These are phyloP conservation scores for Rubroboletus pulcherrimus DNA, from an alignment of 768 basidiomycete species.

Conservation along the genomic window DNA sequence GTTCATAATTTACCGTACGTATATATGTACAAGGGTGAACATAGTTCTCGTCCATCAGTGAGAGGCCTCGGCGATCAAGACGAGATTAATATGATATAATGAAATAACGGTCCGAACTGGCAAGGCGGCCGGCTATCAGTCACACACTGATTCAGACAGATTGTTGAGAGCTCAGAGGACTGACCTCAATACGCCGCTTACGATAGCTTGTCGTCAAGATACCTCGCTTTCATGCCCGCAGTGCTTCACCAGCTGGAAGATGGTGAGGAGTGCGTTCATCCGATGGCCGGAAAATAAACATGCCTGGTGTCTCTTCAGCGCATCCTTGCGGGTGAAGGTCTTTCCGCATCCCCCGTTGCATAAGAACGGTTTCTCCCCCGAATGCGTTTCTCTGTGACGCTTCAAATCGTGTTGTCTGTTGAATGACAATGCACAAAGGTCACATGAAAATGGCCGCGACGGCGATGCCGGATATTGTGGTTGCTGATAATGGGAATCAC, in stretches of 20 bases:
- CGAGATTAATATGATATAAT: conserved; percentile 24
- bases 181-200: conserved; percentile 17
- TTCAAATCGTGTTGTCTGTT: conserved; percentile 85
- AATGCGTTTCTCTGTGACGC: conserved; percentile 80
- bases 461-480: conserved; percentile 58
- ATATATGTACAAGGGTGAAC: conserved; percentile 19
- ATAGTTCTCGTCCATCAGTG: conserved; percentile 16
- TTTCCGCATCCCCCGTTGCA: conserved; percentile 85
- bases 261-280: conserved; percentile 14
- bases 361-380: conserved; percentile 78
- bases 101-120: conserved; percentile 21
- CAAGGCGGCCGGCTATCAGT: conserved; percentile 19
- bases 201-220: conserved; percentile 20
- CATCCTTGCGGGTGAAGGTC: conserved; percentile 85
- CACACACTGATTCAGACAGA: conserved; percentile 1
- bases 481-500: conserved; percentile 20
- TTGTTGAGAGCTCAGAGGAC: conserved; percentile 5
- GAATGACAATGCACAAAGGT: conserved; percentile 77
- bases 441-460: conserved; percentile 60
- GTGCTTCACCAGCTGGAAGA: conserved; percentile 63
- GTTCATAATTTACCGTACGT: conserved; percentile 31
- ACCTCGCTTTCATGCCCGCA: conserved; percentile 67
- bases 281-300: conserved; percentile 18
- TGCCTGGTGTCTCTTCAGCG: conserved; percentile 82
- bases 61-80: conserved; percentile 17